A percentile compares a stretch with the other conserved stretches of the same genome.
Evolutionary conservation across 345 rosid genomes (phyloP).

Genomic region (Toxicodendron radicans): DNA sequence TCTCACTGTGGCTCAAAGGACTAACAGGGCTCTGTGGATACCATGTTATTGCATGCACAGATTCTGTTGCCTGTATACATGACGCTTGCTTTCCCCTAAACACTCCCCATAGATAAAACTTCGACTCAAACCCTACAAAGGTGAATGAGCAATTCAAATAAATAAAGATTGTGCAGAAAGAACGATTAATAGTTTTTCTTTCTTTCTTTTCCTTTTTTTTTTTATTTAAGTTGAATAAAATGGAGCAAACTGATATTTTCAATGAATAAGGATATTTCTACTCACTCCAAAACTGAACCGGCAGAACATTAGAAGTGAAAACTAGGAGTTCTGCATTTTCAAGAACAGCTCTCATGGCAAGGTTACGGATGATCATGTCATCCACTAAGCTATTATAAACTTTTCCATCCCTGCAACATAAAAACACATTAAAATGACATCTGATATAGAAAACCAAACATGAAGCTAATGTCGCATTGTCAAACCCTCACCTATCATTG

Average conservation of each 20-base stretch:
- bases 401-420: conserved; percentile 40
- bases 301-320: conserved; percentile 61
- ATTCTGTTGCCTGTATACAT: conserved; percentile 14
- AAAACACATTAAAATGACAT: conserved; percentile 1
- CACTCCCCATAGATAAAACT: conserved; percentile 67
- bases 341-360: conserved; percentile 51
- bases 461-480: background rate
- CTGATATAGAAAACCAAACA: background rate
- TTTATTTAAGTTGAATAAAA: too few species aligned
- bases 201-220: too few species aligned
- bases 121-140: conserved; percentile 52
- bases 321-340: conserved; percentile 63
- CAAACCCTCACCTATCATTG: conserved; percentile 36
- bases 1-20: conserved; percentile 9
- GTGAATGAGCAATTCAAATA: background rate
- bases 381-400: conserved; percentile 41
- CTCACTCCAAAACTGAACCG: conserved; percentile 64
- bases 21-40: background rate
- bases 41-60: background rate
- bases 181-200: background rate
- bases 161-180: background rate
- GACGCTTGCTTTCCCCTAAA: conserved; percentile 48
- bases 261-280: background rate
- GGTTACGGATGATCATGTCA: conserved; percentile 49
- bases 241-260: too few species aligned